Evolutionary conservation across 2,329 filamentous ascomycete genomes (phyloP).

Genomic region (Dryadomyces quercivorus): DNA sequence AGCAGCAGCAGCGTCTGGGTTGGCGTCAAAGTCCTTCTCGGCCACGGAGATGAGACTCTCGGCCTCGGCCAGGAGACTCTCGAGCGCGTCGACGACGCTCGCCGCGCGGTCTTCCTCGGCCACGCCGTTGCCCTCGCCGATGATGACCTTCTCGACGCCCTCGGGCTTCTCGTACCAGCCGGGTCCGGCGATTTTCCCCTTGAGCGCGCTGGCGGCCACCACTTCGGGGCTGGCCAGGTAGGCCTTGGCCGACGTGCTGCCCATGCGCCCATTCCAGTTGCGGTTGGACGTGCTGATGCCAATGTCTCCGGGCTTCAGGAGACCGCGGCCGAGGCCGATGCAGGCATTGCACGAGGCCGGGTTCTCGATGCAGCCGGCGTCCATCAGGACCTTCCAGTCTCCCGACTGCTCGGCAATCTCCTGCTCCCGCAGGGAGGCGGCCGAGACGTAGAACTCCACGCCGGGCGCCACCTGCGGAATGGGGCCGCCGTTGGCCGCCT

Average conservation of each 20-base stretch:
- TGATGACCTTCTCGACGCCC: conserved; percentile 23
- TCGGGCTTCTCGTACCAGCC: conserved; percentile 54
- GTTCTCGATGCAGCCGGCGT: conserved; percentile 63
- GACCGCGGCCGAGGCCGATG: conserved; percentile 63
- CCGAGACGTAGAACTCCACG: conserved; percentile 81
- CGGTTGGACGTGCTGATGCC: conserved; percentile 76
- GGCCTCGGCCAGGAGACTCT: conserved; percentile 56
- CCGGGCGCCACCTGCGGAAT: conserved; percentile 59
- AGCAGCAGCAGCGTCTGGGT: conserved; percentile 6
- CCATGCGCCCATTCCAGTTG: conserved; percentile 90
- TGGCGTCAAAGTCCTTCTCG: too few species aligned
- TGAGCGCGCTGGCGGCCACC: conserved; percentile 76
- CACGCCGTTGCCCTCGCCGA: conserved; percentile 17
- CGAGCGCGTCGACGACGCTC: conserved; percentile 53
- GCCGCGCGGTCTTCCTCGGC: conserved; percentile 8
- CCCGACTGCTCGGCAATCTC: conserved; percentile 63
- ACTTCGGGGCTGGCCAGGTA: conserved; percentile 86
- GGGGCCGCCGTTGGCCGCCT: conserved; percentile 54
- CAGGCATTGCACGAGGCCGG: conserved; percentile 72
- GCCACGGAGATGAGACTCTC: conserved; percentile 47
- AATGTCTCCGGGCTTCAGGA: conserved; percentile 75
- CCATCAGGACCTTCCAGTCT: conserved; percentile 72
- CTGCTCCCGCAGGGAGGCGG: conserved; percentile 72
- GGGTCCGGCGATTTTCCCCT: conserved; percentile 61
- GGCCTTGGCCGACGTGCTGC: conserved; percentile 49